phyloP scores from a whole-genome alignment of 2,329 filamentous ascomycete species.

The Cytospora piceae region DNA sequence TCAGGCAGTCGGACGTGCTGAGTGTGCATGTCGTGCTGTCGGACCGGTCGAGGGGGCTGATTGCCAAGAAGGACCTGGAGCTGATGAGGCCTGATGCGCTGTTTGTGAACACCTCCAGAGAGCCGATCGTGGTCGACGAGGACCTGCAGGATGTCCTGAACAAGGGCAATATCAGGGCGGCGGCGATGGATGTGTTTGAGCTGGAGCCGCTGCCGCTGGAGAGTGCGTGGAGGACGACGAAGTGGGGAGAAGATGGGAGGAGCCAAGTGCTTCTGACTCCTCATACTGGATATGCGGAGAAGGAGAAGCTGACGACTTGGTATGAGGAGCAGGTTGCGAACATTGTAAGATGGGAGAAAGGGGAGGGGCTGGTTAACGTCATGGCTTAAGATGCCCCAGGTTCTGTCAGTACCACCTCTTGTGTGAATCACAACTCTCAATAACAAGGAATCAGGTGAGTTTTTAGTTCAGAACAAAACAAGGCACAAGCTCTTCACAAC shows the following conservation, averaged over 20 bases:
- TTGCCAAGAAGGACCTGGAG: constrained; percentile 58
- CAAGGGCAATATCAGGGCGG: constrained; percentile 64
- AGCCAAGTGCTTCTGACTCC: constrained; percentile 67
- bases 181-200: constrained; percentile 75
- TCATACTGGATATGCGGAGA: constrained; percentile 76
- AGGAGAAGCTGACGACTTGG: constrained; percentile 65
- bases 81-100: constrained; percentile 65
- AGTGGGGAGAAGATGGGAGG: constrained; percentile 64
- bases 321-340: constrained; percentile 70
- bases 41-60: constrained; percentile 62
- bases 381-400: constrained; percentile 8
- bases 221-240: constrained; percentile 67
- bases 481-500: no score
- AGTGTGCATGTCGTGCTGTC: constrained; percentile 71
- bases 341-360: constrained; percentile 54
- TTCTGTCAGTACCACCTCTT: neutral
- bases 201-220: constrained; percentile 68
- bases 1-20: constrained; percentile 64
- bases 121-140: constrained; percentile 68
- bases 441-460: no score
- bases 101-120: constrained; percentile 74
- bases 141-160: constrained; percentile 64
- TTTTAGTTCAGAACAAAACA: no score
- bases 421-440: neutral
- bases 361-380: constrained; percentile 19